Conservation (phyloP, 116 monocot genomes). For the Papilionanthe hybrid region DNA sequence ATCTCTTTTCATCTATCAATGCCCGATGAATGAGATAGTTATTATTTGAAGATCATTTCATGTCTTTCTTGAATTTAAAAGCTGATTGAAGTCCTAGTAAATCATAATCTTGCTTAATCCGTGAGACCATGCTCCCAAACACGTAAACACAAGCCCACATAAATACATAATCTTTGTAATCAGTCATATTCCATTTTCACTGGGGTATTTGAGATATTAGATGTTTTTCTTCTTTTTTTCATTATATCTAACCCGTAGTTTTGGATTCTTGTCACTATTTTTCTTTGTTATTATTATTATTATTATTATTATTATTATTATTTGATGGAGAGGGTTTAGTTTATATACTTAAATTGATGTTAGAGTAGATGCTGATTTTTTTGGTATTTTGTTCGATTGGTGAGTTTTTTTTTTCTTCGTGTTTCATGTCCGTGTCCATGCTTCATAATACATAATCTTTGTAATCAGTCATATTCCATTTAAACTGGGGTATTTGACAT, state of each 20-base stretch:
- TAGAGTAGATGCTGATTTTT: background rate
- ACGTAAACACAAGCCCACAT: background rate
- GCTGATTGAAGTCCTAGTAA: background rate
- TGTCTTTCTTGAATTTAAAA: background rate
- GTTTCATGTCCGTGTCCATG: background rate
- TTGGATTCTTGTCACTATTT: background rate
- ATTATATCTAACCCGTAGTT: background rate
- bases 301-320: background rate
- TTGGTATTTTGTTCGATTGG: background rate
- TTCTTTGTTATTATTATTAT: background rate
- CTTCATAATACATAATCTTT: background rate
- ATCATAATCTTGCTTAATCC: background rate
- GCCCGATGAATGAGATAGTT: background rate
- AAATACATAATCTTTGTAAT: background rate
- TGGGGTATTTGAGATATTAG: background rate
- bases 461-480: background rate
- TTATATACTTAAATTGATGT: background rate
- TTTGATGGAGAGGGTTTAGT: background rate
- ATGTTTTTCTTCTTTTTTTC: background rate
- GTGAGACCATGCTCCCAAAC: background rate
- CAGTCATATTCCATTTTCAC: background rate
- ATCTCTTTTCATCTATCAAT: background rate
- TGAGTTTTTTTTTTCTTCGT: background rate
- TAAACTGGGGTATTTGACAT: background rate
- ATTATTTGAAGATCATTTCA: background rate